phyloP scores from a whole-genome alignment of 2,329 filamentous ascomycete species.

The Fusarium abutilonis region DNA sequence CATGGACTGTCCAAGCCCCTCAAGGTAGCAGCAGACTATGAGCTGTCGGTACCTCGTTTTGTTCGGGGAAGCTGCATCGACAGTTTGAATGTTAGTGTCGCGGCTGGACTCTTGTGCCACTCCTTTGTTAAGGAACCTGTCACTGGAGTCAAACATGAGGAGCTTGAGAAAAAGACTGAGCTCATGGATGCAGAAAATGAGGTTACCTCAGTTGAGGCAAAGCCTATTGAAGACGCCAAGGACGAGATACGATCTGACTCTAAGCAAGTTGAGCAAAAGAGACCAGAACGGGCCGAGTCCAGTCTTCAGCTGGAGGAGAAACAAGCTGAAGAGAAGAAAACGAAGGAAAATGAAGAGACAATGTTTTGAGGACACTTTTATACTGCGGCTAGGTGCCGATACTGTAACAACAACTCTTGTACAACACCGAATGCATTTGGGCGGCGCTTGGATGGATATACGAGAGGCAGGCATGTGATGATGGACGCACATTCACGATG shows the following conservation, averaged over 20 bases:
- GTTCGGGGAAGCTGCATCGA: conserved; percentile 71
- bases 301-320: conserved; percentile 10
- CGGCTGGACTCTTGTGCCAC: conserved; percentile 78
- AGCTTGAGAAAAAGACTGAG: neutral
- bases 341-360: conserved; percentile 15
- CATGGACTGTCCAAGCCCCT: conserved; percentile 74
- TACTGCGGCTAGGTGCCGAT: conserved; percentile 2
- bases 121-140: conserved; percentile 65
- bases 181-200: neutral
- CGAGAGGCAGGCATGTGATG: conserved; percentile 18
- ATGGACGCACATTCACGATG: conserved; percentile 22
- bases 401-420: conserved; percentile 35
- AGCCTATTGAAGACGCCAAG: neutral
- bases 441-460: conserved; percentile 23
- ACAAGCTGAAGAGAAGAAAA: conserved; percentile 13
- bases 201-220: neutral
- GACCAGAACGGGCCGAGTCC: conserved; percentile 6
- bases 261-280: conserved; percentile 7
- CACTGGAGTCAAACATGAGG: conserved; percentile 22
- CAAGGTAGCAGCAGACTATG: conserved; percentile 71
- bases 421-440: conserved; percentile 33
- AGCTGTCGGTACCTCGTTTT: conserved; percentile 71
- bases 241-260: neutral
- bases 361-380: conserved; percentile 21
- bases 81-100: conserved; percentile 93